phyloP scores from a whole-genome alignment of 176 grass and related monocot genomes.

The Musa beccarii region DNA sequence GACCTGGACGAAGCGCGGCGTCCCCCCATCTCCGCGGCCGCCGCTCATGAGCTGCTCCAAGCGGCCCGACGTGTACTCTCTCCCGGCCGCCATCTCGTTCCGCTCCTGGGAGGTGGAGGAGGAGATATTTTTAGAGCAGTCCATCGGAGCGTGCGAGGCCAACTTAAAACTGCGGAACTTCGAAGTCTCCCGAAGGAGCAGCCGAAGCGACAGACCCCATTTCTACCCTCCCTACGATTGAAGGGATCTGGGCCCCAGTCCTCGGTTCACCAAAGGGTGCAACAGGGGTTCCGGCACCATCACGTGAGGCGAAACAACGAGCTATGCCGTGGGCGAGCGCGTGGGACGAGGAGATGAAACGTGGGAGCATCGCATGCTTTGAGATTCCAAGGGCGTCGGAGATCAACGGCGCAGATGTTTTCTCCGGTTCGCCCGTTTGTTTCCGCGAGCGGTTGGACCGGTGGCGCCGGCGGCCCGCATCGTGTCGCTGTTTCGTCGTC shows the following conservation, averaged over 20 bases:
- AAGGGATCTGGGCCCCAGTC: too few species aligned
- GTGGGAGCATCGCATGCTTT: too few species aligned
- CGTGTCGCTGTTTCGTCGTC: too few species aligned
- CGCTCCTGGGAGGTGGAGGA: not conserved
- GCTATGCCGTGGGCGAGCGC: too few species aligned
- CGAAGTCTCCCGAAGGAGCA: not conserved
- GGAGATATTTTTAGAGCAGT: not conserved
- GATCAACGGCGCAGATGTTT: too few species aligned
- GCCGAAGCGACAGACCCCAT: not conserved
- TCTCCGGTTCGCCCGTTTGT: too few species aligned
- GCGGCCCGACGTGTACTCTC: not conserved
- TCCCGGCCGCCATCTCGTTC: not conserved
- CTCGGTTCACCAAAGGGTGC: too few species aligned
- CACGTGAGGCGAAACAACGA: too few species aligned
- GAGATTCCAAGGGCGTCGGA: too few species aligned
- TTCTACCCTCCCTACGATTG: not conserved
- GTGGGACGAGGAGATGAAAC: too few species aligned
- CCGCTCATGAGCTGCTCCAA: conserved; percentile 5
- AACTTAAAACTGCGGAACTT: not conserved
- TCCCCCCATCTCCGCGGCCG: not conserved
- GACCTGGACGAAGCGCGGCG: not conserved
- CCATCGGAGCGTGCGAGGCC: not conserved
- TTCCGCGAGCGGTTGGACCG: too few species aligned
- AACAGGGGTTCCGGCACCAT: fast-evolving
- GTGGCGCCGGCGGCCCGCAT: too few species aligned